Base-by-base conservation (phyloP, 2,329 filamentous ascomycete genomes). In the Microsporum audouinii region DNA sequence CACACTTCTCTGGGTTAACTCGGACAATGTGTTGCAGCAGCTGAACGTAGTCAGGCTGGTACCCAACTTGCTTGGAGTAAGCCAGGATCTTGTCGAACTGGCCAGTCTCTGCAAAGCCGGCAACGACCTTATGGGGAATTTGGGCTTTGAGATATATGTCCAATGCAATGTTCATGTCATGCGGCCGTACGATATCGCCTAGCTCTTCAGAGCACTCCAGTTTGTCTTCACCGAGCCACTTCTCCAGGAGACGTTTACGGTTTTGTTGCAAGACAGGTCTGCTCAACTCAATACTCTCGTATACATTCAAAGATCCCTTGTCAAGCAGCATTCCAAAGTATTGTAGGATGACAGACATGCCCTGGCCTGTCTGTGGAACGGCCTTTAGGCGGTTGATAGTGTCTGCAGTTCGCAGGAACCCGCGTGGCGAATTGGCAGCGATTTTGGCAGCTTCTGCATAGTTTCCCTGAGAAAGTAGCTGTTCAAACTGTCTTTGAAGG, bases 271-370 rank as follows among this genome's bases (percentile, higher is more conserved):
- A 82, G 23, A 99, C 94, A 23, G 94, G 94, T 66, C 91, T 86
- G 7, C 94, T 91, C 64, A 99, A 82, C 78, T 99, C 94, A 43
- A 99, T 79, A 55, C 91, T 96, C 77, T 99, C 94, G 66, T 95
- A 88, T 72, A 87, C 86, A 78, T 99, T 99, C 53, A 99, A 80
- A 33, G 84, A 84, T 62, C 94, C 92, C 82, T 99, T 96, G 73
- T 99, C 95, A 38, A 99, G 82, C 49, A 99, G 82, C 84, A 96
- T 91, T 64, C 94, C 94, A 68, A 99, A 99, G 77, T 99, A 99
- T 73, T 97, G 94, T 59, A 99, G 81, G 63, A 96, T 96, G 68
- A 90, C 86, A 0, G 94, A 95, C 77, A 99, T 89, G 73, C 95
- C 88, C 51, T 90, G 73, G 6, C 72, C 72, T 33, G 70, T 89